Evolutionary conservation across 1,139 yeast species (phyloP).

Genomic region (Geotrichum klebahnii): DNA sequence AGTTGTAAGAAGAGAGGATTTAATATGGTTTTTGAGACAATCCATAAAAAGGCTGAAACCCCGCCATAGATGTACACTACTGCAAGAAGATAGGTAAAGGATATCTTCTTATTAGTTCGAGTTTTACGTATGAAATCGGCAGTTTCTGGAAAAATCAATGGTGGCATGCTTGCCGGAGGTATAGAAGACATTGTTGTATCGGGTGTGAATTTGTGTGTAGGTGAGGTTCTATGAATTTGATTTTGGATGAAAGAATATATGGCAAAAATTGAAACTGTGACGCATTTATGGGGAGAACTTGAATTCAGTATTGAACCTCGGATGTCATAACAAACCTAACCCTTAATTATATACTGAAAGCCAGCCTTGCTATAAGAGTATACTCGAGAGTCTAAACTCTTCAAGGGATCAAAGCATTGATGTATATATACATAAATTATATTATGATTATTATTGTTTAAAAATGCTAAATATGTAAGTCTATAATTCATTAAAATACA

Average conservation of each 20-base stretch:
- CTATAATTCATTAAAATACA: constrained; percentile 34
- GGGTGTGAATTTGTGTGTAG: background rate
- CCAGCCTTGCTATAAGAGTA: background rate
- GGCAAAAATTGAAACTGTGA: too few species aligned
- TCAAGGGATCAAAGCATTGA: background rate
- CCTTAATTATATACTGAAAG: background rate
- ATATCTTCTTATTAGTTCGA: constrained; percentile 24
- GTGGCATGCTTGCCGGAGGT: constrained; percentile 12
- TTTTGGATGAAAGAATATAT: background rate
- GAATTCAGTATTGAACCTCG: background rate
- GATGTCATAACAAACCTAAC: background rate
- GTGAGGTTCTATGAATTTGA: background rate
- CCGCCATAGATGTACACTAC: constrained; percentile 39
- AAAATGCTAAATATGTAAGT: background rate
- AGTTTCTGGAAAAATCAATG: constrained; percentile 30
- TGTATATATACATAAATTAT: background rate
- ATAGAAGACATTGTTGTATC: background rate
- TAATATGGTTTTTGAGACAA: constrained; percentile 36
- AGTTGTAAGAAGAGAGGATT: constrained; percentile 39
- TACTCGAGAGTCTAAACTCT: too few species aligned
- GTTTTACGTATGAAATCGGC: constrained; percentile 24
- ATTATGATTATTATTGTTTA: background rate
- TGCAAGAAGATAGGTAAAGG: constrained; percentile 32
- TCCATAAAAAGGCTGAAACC: constrained; percentile 32
- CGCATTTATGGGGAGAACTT: too few species aligned